A percentile compares a stretch with the other conserved stretches of the same genome.
phyloP scores from a whole-genome alignment of 495 filamentous ascomycete species.

The Xylaria grammica region DNA sequence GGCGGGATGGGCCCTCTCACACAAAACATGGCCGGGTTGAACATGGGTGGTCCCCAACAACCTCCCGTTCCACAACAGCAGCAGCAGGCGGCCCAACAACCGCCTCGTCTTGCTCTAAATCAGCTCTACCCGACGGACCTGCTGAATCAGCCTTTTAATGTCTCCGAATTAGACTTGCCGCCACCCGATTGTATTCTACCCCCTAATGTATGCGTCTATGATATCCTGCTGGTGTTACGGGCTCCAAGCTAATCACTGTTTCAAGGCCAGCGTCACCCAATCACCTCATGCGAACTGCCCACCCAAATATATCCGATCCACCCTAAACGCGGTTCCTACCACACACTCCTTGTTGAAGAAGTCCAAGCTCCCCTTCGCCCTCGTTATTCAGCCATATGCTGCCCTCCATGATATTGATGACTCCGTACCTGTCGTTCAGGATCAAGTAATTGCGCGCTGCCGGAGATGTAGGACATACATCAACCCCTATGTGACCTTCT shows the following conservation, averaged over 20 bases:
- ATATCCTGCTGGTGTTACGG: background rate
- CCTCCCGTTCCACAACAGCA: slow-evolving; percentile 47
- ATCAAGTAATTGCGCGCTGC: slow-evolving; percentile 97
- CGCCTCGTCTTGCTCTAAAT: slow-evolving; percentile 69
- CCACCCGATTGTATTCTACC: slow-evolving; percentile 91
- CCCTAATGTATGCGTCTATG: slow-evolving; percentile 63
- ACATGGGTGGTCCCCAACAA: slow-evolving; percentile 64
- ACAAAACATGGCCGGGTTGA: slow-evolving; percentile 83
- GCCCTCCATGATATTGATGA: slow-evolving; percentile 93
- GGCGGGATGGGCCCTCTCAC: slow-evolving; percentile 73
- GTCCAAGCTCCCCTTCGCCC: slow-evolving; percentile 90
- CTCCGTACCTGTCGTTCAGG: slow-evolving; percentile 85
- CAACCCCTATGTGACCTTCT: slow-evolving; percentile 94
- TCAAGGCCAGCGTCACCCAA: slow-evolving; percentile 86
- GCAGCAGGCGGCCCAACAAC: slow-evolving; percentile 56
- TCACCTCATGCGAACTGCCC: slow-evolving; percentile 92
- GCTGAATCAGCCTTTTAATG: slow-evolving; percentile 90
- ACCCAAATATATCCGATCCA: slow-evolving; percentile 94
- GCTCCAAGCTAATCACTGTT: slow-evolving; percentile 37
- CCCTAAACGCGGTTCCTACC: slow-evolving; percentile 89
- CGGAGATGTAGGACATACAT: slow-evolving; percentile 95
- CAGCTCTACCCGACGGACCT: slow-evolving; percentile 91
- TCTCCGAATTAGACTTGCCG: slow-evolving; percentile 87
- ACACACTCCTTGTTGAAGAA: slow-evolving; percentile 93
- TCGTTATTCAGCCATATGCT: slow-evolving; percentile 94